Base-by-base conservation (phyloP, 2,329 filamentous ascomycete genomes). In the Fusarium aywerte region DNA sequence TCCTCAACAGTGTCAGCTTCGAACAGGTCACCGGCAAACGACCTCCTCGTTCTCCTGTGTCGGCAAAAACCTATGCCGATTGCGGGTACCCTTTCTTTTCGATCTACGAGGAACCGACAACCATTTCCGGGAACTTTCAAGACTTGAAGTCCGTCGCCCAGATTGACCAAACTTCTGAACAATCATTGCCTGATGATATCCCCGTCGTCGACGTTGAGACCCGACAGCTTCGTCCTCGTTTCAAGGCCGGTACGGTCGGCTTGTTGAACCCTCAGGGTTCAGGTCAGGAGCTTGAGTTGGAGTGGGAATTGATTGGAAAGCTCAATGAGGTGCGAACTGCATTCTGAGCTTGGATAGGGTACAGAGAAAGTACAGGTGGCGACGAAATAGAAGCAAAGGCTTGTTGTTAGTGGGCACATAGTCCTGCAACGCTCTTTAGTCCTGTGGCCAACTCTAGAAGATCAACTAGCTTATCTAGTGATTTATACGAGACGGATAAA, bases 1-100 rank as follows among this genome's bases (percentile, higher is more conserved):
- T 65, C 2, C 50, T 66, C 2, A 51, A 66, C 29, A 61, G 42
- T 2, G 13, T 11, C 10, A 33, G 21, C 7, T 65, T 53, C 9
- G 6, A 33, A 2, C 5, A 3, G 0, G 47, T 57, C 0, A 65
- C 56, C 2, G 42, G 56, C 4, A 16, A 16, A 0, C 2, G 20
- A 1, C 43, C 56, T 0, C 50, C 63, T 1, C 3, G 1, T 0
- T 53, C 13, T 3, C 43, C 63, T 0, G 2, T 57, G 0, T 12
- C 58, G 0, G 38, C 48, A 0, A 5, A n/a, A 3, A 53, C 38
- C 1, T 62, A 62, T 1, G 45, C 45, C 16, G 3, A 31, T 0
- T 3, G 3, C 0, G 40, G 32, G 0, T 25, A 23, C 3, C 61
- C 57, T 0, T 58, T 64, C 47, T 64, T 23, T 16, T 18, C 35